These are phyloP conservation scores for Linnemannia schmuckeri DNA, from an alignment of 192 early-diverging fungal species.

Conservation along the genomic window DNA sequence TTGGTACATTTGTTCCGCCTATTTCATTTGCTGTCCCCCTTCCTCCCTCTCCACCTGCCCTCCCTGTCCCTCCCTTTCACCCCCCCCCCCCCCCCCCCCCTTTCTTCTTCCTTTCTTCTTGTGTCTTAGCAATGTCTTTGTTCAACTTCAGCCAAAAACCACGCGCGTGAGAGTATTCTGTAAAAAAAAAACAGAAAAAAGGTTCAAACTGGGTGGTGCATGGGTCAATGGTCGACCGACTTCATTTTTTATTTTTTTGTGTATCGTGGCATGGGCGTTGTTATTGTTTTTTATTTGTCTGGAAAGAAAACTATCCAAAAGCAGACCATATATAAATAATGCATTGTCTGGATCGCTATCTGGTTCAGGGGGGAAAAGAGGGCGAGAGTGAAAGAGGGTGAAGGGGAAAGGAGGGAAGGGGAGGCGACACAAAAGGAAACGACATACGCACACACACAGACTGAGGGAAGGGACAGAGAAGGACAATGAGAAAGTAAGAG, in stretches of 20 bases:
- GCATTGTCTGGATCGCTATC: neutral
- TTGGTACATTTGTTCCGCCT: too few relatives aligned
- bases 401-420: neutral
- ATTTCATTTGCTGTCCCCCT: too few relatives aligned
- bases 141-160: neutral
- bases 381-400: neutral
- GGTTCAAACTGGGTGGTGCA: neutral
- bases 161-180: constrained; percentile 2
- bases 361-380: neutral
- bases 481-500: neutral
- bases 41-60: too few relatives aligned
- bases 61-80: neutral
- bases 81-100: neutral
- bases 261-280: constrained; percentile 2
- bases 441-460: neutral
- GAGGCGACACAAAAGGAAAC: neutral
- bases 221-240: neutral
- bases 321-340: neutral
- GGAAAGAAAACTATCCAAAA: neutral
- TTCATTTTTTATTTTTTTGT: neutral
- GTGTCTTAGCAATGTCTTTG: neutral
- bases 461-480: neutral
- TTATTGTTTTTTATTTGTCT: neutral
- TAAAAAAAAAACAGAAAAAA: neutral
- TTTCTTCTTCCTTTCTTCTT: neutral